Evolutionary conservation across 2,329 filamentous ascomycete genomes (phyloP).

Genomic region (Pseudogymnoascus sp.): DNA sequence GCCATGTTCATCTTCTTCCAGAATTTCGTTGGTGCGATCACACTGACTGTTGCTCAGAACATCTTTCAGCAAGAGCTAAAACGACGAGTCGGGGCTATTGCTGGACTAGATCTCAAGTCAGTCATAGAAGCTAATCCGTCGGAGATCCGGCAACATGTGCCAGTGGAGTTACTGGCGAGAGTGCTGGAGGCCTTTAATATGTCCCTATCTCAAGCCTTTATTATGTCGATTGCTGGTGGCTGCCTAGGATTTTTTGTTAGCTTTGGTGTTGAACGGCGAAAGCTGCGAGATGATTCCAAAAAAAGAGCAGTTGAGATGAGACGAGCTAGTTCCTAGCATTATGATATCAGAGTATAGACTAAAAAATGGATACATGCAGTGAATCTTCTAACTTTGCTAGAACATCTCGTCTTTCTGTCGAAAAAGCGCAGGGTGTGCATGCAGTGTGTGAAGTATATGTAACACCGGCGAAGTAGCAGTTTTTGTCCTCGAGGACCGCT

Average conservation of each 20-base stretch:
- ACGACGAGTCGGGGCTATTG: neutral
- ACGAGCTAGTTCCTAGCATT: neutral
- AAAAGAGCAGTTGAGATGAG: neutral
- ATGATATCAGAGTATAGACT: neutral
- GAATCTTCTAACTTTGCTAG: neutral
- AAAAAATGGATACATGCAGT: neutral
- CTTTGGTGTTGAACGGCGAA: neutral
- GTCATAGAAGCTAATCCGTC: neutral
- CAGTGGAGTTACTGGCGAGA: neutral
- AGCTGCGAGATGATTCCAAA: neutral
- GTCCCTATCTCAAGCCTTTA: neutral
- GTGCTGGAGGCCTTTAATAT: neutral
- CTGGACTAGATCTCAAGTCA: neutral
- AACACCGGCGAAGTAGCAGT: neutral
- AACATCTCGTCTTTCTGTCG: neutral
- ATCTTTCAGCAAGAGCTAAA: conserved; percentile 38
- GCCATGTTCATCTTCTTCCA: conserved; percentile 54
- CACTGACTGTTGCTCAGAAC: conserved; percentile 56
- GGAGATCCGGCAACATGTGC: neutral
- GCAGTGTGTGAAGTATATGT: neutral
- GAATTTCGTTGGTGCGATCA: conserved; percentile 55
- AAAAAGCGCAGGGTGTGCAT: neutral
- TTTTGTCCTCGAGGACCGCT: neutral
- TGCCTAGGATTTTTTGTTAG: neutral
- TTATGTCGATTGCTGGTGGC: neutral